Evolutionary conservation across 169 alveolate species (phyloP).

Genomic region (Plasmodium sp.): DNA sequence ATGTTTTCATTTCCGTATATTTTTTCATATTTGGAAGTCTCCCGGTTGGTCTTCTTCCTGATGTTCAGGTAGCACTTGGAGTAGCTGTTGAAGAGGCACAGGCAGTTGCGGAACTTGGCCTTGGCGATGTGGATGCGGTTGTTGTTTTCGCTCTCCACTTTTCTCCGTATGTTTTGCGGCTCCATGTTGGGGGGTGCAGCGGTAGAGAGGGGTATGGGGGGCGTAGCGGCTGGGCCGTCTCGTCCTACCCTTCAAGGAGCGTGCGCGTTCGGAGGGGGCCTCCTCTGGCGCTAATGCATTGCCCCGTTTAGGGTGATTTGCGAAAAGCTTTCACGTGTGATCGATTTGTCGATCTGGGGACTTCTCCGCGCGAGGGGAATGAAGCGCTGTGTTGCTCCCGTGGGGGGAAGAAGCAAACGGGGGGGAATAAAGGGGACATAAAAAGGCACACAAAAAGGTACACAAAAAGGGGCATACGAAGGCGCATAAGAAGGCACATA

Average conservation of each 20-base stretch:
- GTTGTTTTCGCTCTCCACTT: constrained; percentile 52
- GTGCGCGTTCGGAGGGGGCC: background rate
- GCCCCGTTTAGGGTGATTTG: background rate
- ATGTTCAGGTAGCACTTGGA: constrained; percentile 57
- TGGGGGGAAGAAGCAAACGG: background rate
- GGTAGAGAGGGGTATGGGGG: no score
- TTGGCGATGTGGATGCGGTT: constrained; percentile 34
- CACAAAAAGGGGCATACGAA: background rate
- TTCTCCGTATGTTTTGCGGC: background rate
- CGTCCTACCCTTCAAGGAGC: background rate
- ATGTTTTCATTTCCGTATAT: constrained; percentile 70
- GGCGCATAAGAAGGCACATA: background rate
- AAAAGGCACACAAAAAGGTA: background rate
- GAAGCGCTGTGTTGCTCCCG: background rate
- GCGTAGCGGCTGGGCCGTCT: background rate
- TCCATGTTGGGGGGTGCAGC: constrained; percentile 20
- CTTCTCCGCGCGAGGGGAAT: background rate
- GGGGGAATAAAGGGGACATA: background rate
- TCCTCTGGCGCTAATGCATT: background rate
- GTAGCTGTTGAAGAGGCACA: constrained; percentile 48
- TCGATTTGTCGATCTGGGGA: background rate
- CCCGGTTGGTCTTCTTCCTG: constrained; percentile 20
- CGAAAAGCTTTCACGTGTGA: background rate
- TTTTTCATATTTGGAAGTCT: constrained; percentile 46
- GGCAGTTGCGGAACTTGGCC: constrained; percentile 46